Conservation (phyloP, 2,329 filamentous ascomycete genomes). For the Xylariales sp. region DNA sequence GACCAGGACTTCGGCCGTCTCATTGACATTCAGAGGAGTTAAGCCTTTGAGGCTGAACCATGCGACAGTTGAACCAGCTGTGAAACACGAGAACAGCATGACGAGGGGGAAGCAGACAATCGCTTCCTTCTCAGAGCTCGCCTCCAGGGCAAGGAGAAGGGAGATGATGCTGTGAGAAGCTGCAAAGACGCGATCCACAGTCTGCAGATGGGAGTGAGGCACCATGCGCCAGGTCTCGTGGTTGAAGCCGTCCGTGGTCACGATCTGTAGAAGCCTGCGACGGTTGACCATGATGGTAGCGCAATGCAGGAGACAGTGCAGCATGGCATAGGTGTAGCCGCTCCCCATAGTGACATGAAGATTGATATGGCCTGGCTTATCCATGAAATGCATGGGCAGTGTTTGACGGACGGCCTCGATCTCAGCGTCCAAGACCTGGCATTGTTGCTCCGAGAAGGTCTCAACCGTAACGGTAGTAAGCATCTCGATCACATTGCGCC, state of each 20-base stretch:
- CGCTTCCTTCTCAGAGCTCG: constrained; percentile 52
- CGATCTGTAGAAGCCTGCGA: constrained; percentile 53
- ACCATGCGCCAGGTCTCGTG: constrained; percentile 49
- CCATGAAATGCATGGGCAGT: constrained; percentile 54
- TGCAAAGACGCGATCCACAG: constrained; percentile 52
- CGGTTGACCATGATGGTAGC: constrained; percentile 58
- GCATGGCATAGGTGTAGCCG: constrained; percentile 58
- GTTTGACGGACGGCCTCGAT: constrained; percentile 51
- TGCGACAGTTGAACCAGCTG: constrained; percentile 55
- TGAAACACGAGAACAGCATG: constrained; percentile 60
- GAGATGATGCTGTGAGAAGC: constrained; percentile 56
- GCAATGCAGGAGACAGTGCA: constrained; percentile 57
- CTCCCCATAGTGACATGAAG: constrained; percentile 62
- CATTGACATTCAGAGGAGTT: constrained; percentile 50
- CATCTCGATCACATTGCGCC: constrained; percentile 59
- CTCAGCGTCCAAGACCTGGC: constrained; percentile 44
- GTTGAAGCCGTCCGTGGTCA: constrained; percentile 47
- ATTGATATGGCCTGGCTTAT: constrained; percentile 57
- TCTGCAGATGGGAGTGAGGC: constrained; percentile 43
- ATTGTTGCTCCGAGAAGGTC: constrained; percentile 51
- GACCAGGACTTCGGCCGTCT: constrained; percentile 54
- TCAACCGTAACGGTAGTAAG: constrained; percentile 48
- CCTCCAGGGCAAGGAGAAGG: constrained; percentile 50
- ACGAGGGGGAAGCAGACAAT: constrained; percentile 59
- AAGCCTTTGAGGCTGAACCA: constrained; percentile 59